Evolutionary conservation across 495 filamentous ascomycete species (phyloP).

Genomic region (Schizothecium vesticola): DNA sequence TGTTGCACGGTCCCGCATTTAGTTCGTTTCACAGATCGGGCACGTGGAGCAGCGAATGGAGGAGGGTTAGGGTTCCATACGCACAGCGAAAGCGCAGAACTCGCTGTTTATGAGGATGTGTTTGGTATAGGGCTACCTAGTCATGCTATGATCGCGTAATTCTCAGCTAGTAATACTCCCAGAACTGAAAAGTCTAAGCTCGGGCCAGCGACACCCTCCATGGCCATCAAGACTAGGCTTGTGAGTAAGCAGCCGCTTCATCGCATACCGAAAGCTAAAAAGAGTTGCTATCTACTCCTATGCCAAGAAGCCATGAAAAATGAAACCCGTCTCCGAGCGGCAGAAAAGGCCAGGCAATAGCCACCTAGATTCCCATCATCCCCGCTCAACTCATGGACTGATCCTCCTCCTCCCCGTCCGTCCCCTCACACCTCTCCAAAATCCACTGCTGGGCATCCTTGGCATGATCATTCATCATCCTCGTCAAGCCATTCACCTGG

Average conservation of each 20-base stretch:
- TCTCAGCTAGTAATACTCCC: too few species aligned
- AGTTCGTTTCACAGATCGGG: too few species aligned
- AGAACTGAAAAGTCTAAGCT: too few species aligned
- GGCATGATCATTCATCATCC: slow-evolving; percentile 59
- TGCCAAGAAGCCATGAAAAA: not conserved
- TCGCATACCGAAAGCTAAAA: not conserved
- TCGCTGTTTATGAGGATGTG: not conserved
- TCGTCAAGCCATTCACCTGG: slow-evolving; percentile 47
- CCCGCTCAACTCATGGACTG: not conserved
- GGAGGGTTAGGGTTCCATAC: not conserved
- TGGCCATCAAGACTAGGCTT: not conserved
- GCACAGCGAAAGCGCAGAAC: not conserved
- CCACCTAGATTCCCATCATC: not conserved
- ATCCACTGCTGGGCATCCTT: slow-evolving; percentile 54
- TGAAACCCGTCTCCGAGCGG: not conserved
- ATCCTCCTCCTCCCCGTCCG: slow-evolving; percentile 28
- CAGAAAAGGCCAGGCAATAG: not conserved
- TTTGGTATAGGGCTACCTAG: too few species aligned
- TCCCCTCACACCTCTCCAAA: slow-evolving; percentile 33
- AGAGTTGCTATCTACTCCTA: not conserved
- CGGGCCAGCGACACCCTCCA: not conserved
- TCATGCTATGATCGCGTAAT: too few species aligned
- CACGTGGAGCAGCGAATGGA: too few species aligned
- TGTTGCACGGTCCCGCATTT: not conserved
- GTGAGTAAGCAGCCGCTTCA: not conserved